Percentiles rank a stretch among this genome's conserved stretches.
Conservation (phyloP, 768 basidiomycete genomes). For the Gymnopilus junonius region DNA sequence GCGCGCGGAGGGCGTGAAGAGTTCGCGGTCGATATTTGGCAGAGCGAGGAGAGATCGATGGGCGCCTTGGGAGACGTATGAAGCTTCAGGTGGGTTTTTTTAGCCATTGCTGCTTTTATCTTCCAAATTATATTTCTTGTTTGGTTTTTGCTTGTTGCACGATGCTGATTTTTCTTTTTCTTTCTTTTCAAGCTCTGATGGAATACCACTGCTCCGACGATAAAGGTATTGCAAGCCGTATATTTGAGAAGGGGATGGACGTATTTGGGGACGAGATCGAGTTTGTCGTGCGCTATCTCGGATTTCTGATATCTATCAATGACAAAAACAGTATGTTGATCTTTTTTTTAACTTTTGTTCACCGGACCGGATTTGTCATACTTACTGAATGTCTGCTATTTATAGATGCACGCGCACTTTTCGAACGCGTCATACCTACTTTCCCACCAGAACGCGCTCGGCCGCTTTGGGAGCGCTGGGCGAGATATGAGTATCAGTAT, state of each 20-base stretch:
- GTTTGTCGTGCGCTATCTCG: conserved; percentile 87
- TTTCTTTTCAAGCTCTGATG: conserved; percentile 69
- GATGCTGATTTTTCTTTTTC: background rate
- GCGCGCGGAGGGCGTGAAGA: conserved; percentile 85
- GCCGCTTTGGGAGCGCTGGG: conserved; percentile 95
- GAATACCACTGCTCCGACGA: conserved; percentile 92
- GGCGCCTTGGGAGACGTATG: conserved; percentile 91
- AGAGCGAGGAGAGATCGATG: conserved; percentile 78
- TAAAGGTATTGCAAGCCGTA: conserved; percentile 78
- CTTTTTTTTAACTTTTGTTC: background rate
- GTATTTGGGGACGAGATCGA: conserved; percentile 81
- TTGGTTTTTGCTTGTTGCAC: too few species aligned
- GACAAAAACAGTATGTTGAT: conserved; percentile 87
- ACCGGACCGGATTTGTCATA: background rate
- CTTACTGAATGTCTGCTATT: background rate
- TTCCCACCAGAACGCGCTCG: conserved; percentile 81
- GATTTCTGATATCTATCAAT: conserved; percentile 92
- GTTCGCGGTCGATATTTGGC: conserved; percentile 76
- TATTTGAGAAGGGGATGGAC: conserved; percentile 94
- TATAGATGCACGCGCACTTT: conserved; percentile 92
- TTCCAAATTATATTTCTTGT: background rate
- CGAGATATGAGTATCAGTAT: conserved; percentile 92
- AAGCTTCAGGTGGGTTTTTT: conserved; percentile 73
- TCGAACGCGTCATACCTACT: conserved; percentile 83
- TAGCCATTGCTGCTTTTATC: too few species aligned